phyloP scores from a whole-genome alignment of 1,284 basidiomycete genomes.

The Lignosus rhinocerotis region DNA sequence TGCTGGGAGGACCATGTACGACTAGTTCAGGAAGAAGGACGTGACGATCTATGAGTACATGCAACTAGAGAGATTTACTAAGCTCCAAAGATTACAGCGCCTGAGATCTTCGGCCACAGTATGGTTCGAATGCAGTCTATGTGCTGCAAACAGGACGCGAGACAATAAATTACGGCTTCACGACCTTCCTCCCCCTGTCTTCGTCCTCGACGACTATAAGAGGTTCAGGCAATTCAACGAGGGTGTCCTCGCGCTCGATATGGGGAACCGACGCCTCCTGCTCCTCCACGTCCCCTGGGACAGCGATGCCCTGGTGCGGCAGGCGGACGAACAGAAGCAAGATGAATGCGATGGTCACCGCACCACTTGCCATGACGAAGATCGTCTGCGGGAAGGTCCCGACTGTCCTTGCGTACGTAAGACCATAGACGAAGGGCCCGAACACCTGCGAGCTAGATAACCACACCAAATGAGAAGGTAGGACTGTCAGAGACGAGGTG shows the following conservation, averaged over 20 bases:
- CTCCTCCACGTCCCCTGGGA: slow-evolving; percentile 18
- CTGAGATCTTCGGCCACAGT: not conserved
- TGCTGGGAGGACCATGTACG: not conserved
- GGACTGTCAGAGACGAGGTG: not conserved
- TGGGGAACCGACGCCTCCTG: not conserved
- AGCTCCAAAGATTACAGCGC: not conserved
- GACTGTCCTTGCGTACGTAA: slow-evolving; percentile 62
- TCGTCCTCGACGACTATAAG: slow-evolving; percentile 24
- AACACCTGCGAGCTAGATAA: slow-evolving; percentile 48
- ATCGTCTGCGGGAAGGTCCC: slow-evolving; percentile 57
- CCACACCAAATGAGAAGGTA: not conserved
- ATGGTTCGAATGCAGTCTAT: not conserved
- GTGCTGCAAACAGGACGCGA: too few species aligned
- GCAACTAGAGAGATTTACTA: not conserved
- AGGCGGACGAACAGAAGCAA: slow-evolving; percentile 48
- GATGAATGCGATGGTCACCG: slow-evolving; percentile 42
- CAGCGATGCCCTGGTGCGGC: slow-evolving; percentile 29
- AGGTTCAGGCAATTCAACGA: slow-evolving; percentile 19
- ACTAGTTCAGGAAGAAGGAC: not conserved
- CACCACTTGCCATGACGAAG: slow-evolving; percentile 46
- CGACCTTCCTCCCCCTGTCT: slow-evolving; percentile 15
- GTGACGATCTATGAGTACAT: not conserved
- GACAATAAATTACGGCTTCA: slow-evolving; percentile 7
- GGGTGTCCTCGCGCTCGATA: slow-evolving; percentile 25
- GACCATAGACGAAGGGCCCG: slow-evolving; percentile 61